Evolutionary conservation across 176 grass and related monocot species (phyloP), one percentile per base, ranked within the genome.

Genomic region (Rhynchospora breviuscula): DNA sequence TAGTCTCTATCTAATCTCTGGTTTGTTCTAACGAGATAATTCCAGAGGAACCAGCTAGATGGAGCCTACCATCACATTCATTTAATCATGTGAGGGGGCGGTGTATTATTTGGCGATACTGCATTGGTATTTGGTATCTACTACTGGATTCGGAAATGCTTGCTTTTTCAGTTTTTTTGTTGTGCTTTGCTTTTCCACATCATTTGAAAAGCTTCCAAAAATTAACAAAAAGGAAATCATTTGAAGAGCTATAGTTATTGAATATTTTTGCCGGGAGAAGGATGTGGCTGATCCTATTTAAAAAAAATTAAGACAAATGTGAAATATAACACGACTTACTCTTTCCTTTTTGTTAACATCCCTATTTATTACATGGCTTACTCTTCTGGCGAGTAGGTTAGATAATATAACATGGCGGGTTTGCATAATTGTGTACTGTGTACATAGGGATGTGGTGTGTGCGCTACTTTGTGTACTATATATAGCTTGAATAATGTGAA

Each of bases 31-130:
- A 72, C 9, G 6, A 72, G 18, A 72, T 5, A 77, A 31, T 77
- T 78, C 25, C 13, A 78, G 73, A 35, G 22, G 52, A 78, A 57
- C 21, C 12, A 63, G 19, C 43, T 19, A 60, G 8, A 0, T 19
- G 78, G 26, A 33, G 11, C 59, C 78, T 35, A 13, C 15, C 13
- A 61, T 63, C 31, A 61, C 31, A 81, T 3, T 45, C 31, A 33
- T 19, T 40, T 59, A 67, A 54, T 82, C 80, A 82, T 82, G 80
- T 68, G 80, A 54, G 12, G 62, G 21, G 57, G n/a, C 46, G 61
- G 45, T 82, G 58, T 52, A 31, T 82, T 43, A 68, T 82, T 82
- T 68, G 80, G 80, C 61, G 12, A 46, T 51, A 82, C 40, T 19
- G 44, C 58, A 66, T 82, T 82, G 80, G 62, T 67, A 22, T 53